Evolutionary conservation across 169 alveolate species (phyloP), one percentile per base, ranked within the genome.

Genomic region (Plasmodium vinckei): DNA sequence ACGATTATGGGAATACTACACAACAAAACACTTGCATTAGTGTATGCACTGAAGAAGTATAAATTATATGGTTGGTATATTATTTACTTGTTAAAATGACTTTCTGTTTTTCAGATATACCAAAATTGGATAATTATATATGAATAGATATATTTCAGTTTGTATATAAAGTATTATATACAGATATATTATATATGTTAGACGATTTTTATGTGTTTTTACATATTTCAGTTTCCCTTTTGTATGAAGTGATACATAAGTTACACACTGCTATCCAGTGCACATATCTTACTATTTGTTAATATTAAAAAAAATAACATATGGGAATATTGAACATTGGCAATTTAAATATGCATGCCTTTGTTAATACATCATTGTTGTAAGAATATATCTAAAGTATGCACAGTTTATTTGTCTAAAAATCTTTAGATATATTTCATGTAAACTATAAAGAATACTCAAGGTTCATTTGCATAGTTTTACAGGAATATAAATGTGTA

Each of bases 201-300:
- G 42, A 5, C 7, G 5, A 33, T 33, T 33, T 33, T 33, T 33
- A 33, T 33, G 6, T 33, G 42, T 0, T 33, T 33, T 33, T 33
- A 33, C 3, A 33, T 3, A 33, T 33, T 33, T 33, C 42, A 33
- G 42, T 4, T 33, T 33, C 42, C 42, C 6, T 33, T 33, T 3
- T 33, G 42, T 33, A 2, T 33, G 42, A 33, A 33, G 7, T 3
- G 0, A 3, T 33, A 5, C 7, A 3, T 79, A 79, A 33, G 53
- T 33, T 21, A 46, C 46, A 64, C 89, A 54, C 89, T 79, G 89
- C 89, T 79, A 79, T 63, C 68, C 47, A 79, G 89, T 79, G 89
- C 89, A 79, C 89, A 15, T 42, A 7, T 39, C 65, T 54, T 72
- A 59, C 51, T 27, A 1, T 56, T 72, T 42, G 33, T 57, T 27